Evolutionary conservation across 1,284 basidiomycete species (phyloP).

Genomic region (Ganoderma resinaceum): DNA sequence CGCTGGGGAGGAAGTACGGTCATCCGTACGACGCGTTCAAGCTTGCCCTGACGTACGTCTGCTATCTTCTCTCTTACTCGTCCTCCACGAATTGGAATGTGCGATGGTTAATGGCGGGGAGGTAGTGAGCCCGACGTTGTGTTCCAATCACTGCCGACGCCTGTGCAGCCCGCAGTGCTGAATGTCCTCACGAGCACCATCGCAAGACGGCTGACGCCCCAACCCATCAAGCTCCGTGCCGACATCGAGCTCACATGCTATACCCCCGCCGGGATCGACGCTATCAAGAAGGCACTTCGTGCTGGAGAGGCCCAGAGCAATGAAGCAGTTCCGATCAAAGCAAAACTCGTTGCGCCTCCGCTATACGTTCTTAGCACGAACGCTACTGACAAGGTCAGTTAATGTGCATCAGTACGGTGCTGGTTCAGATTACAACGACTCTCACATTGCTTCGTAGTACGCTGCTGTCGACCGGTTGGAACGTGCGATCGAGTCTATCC

Average conservation of each 20-base stretch:
- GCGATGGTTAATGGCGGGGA: conserved; percentile 7
- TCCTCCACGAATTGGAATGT: background rate
- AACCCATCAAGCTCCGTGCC: conserved; percentile 98
- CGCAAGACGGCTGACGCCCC: conserved; percentile 94
- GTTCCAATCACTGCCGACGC: conserved; percentile 74
- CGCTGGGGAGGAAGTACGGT: conserved; percentile 90
- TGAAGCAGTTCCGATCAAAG: conserved; percentile 95
- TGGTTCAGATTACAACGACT: conserved; percentile 1
- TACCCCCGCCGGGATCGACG: conserved; percentile 96
- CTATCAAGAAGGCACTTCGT: conserved; percentile 91
- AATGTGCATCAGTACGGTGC: background rate
- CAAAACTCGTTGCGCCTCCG: conserved; percentile 96
- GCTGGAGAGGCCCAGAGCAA: conserved; percentile 91
- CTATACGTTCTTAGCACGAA: conserved; percentile 96
- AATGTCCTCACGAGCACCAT: conserved; percentile 86
- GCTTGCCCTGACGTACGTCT: conserved; percentile 85
- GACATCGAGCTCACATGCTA: conserved; percentile 99
- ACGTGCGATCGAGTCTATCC: conserved; percentile 92
- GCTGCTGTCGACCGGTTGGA: conserved; percentile 95
- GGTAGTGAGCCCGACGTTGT: conserved; percentile 89
- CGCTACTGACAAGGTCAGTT: conserved; percentile 91
- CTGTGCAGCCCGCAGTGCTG: conserved; percentile 68
- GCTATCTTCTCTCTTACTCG: background rate
- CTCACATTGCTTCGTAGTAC: conserved; percentile 49
- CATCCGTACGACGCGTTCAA: conserved; percentile 99